These are phyloP conservation scores for Ambrosia artemisiifolia DNA, from an alignment of 129 eudicot genomes.

Conservation along the genomic window DNA sequence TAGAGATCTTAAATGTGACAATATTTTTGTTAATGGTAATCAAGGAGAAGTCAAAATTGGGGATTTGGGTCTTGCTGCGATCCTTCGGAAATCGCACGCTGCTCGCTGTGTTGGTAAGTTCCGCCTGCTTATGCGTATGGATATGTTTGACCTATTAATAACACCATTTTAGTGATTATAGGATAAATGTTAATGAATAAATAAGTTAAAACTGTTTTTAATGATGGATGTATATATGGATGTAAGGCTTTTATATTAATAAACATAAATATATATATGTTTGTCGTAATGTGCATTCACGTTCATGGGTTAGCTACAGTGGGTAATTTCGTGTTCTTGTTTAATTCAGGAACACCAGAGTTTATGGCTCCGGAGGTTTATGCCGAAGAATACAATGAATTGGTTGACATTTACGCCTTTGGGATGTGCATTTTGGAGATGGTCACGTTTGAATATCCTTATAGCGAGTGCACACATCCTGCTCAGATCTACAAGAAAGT, in stretches of 20 bases:
- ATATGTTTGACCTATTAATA: background rate
- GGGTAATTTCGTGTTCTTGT: background rate
- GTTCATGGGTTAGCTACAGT: background rate
- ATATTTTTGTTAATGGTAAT: conserved; percentile 83
- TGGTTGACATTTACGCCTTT: conserved; percentile 90
- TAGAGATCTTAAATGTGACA: conserved; percentile 85
- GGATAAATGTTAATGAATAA: background rate
- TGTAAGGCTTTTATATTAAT: background rate
- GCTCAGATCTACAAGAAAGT: conserved; percentile 99
- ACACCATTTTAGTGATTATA: background rate
- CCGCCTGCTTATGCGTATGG: background rate
- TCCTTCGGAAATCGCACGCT: conserved; percentile 82
- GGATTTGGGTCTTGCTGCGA: conserved; percentile 91
- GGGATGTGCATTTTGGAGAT: conserved; percentile 98
- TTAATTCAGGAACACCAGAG: conserved; percentile 78
- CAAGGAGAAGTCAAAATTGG: conserved; percentile 97
- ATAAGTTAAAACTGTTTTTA: background rate
- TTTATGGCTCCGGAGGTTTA: conserved; percentile 99
- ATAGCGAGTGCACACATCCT: conserved; percentile 89
- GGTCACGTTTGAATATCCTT: conserved; percentile 95
- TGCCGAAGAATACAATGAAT: conserved; percentile 83
- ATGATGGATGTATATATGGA: background rate
- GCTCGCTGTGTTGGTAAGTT: conserved; percentile 88
- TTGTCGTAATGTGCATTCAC: background rate
- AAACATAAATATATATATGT: background rate